Conservation (phyloP, 2,329 filamentous ascomycete species). For the Didymella pomorum region DNA sequence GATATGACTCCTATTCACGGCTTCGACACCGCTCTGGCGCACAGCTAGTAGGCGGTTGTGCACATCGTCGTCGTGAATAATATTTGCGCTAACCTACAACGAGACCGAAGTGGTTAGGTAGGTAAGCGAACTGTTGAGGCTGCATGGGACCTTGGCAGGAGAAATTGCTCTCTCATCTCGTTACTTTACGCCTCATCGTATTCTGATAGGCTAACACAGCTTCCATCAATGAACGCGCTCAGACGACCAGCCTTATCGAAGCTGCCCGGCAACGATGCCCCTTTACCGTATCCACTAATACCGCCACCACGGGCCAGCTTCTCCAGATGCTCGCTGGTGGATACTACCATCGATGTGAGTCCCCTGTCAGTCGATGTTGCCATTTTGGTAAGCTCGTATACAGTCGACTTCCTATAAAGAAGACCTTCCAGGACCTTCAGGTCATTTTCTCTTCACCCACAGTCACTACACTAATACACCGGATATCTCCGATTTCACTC, state of each 20-base stretch:
- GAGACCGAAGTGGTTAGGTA: conserved; percentile 28
- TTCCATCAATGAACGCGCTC: conserved; percentile 45
- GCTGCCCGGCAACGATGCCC: conserved; percentile 35
- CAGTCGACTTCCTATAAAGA: conserved; percentile 46
- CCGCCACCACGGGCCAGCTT: conserved; percentile 39
- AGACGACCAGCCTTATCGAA: conserved; percentile 33
- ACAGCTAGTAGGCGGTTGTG: conserved; percentile 22
- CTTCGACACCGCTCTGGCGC: conserved; percentile 6
- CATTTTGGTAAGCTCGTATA: conserved; percentile 37
- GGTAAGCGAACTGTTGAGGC: conserved; percentile 39
- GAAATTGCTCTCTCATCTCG: conserved; percentile 47
- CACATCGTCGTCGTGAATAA: conserved; percentile 25
- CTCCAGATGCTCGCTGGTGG: conserved; percentile 34
- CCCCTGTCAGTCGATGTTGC: conserved; percentile 36
- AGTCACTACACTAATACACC: conserved; percentile 49
- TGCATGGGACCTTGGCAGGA: conserved; percentile 41
- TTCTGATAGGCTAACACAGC: conserved; percentile 32
- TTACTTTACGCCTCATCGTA: conserved; percentile 31
- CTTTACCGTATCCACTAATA: conserved; percentile 40
- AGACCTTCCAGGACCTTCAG: conserved; percentile 29
- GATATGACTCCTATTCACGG: background rate
- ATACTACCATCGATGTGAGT: conserved; percentile 35
- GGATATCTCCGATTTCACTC: conserved; percentile 53
- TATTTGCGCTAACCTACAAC: conserved; percentile 26
- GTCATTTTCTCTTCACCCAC: conserved; percentile 47